Evolutionary conservation across 495 filamentous ascomycete species (phyloP).

Genomic region (Poronia punctata): DNA sequence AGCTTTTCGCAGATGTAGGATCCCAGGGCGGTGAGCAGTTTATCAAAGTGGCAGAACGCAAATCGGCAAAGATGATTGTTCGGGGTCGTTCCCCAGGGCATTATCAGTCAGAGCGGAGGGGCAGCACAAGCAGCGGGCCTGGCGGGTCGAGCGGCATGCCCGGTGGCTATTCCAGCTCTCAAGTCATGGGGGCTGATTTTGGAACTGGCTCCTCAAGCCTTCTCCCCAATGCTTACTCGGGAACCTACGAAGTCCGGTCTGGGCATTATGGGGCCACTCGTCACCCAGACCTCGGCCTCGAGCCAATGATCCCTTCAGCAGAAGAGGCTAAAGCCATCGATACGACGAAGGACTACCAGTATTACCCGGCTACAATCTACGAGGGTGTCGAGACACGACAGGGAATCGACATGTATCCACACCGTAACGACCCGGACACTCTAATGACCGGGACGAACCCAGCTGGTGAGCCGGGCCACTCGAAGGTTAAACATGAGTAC

Average conservation of each 20-base stretch:
- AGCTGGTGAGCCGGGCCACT: slow-evolving; percentile 8
- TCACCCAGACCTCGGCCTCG: slow-evolving; percentile 36
- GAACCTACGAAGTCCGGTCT: slow-evolving; percentile 31
- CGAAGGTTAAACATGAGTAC: slow-evolving; percentile 40
- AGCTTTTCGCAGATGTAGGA: slow-evolving; percentile 74
- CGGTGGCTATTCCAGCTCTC: slow-evolving; percentile 32
- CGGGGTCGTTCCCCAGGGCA: slow-evolving; percentile 89
- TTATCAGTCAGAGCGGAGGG: slow-evolving; percentile 76
- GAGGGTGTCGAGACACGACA: slow-evolving; percentile 33
- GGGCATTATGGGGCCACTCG: slow-evolving; percentile 34
- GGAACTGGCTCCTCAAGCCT: slow-evolving; percentile 27
- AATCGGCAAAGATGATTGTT: slow-evolving; percentile 85
- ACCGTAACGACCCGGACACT: slow-evolving; percentile 31
- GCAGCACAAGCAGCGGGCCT: slow-evolving; percentile 66
- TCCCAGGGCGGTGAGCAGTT: slow-evolving; percentile 42
- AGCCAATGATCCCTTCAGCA: slow-evolving; percentile 34
- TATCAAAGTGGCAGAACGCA: slow-evolving; percentile 70
- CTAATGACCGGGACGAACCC: slow-evolving; percentile 17
- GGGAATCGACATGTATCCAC: slow-evolving; percentile 37
- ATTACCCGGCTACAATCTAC: slow-evolving; percentile 40
- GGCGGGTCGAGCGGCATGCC: slow-evolving; percentile 49
- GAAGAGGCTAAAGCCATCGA: slow-evolving; percentile 42
- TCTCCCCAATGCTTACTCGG: slow-evolving; percentile 18
- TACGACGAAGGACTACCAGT: slow-evolving; percentile 38
- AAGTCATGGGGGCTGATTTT: slow-evolving; percentile 33